Conservation (phyloP, 176 grass and related monocot species). For the Lolium perenne region DNA sequence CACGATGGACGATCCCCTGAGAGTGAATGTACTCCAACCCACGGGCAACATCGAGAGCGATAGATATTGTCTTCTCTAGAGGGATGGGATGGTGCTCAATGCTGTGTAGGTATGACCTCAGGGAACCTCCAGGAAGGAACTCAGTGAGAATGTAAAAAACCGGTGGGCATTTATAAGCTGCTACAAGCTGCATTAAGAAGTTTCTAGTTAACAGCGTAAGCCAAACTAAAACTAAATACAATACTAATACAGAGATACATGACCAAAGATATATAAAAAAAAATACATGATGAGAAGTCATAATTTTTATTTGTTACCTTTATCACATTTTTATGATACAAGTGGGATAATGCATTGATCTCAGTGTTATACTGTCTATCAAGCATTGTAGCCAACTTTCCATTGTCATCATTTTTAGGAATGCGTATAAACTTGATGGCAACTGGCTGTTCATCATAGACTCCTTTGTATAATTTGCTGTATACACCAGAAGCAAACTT, state of each 20-base stretch:
- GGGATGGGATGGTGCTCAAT: slow-evolving; percentile 55
- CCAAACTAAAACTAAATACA: neutral
- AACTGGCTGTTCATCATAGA: slow-evolving; percentile 75
- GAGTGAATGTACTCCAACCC: slow-evolving; percentile 85
- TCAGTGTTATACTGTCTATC: slow-evolving; percentile 78
- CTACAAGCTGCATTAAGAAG: slow-evolving; percentile 62
- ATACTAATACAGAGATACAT: neutral
- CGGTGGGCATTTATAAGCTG: slow-evolving; percentile 58
- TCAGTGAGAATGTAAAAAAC: slow-evolving; percentile 75
- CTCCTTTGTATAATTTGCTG: slow-evolving; percentile 63
- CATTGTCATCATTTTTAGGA: slow-evolving; percentile 63
- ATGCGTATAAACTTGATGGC: slow-evolving; percentile 74
- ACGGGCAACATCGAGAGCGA: slow-evolving; percentile 58
- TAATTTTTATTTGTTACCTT: slow-evolving; percentile 57
- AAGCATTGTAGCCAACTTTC: slow-evolving; percentile 57
- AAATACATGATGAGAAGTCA: neutral
- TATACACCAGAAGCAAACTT: slow-evolving; percentile 69
- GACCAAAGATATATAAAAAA: slow-evolving; percentile 7
- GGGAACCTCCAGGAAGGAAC: slow-evolving; percentile 68
- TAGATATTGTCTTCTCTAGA: slow-evolving; percentile 61
- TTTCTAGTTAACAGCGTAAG: neutral
- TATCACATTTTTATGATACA: slow-evolving; percentile 76
- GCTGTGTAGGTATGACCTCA: slow-evolving; percentile 71
- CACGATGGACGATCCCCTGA: slow-evolving; percentile 74
- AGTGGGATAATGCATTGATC: slow-evolving; percentile 64